Base-by-base conservation (phyloP, 164 flowering plant species). In the Vitis cinerea region DNA sequence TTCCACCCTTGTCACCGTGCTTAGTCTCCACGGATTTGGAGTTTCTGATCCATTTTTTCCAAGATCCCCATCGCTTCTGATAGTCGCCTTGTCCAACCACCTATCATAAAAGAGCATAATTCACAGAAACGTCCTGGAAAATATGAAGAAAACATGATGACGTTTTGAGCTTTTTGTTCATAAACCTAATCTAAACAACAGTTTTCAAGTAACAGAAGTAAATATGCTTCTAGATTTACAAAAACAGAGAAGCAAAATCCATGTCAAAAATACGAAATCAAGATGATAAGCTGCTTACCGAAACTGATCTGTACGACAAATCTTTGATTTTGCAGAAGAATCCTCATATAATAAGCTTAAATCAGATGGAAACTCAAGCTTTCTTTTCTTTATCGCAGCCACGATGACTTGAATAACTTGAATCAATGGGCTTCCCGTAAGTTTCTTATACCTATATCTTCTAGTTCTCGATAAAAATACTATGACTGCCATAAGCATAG, bases 71-170 rank as follows among this genome's bases (percentile, higher is more conserved):
- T 60, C 58, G 0, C 31, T 37, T 1, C 12, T 29, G 1, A 77
- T 62, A 2, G 80, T 71, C 1, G 80, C 83, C 68, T 77, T 77
- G 75, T 80, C 83, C 75, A 80, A 66, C 63, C 23, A 80, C 49
- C 83, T 80, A 58, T 15, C 23, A 30, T 9, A 13, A 55, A 66
- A 60, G 30, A 9, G 0, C 60, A 27, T 37, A 37, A 37, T 3
- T 37, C 7, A 37, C 4, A 37, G 7, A 3, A 37, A 37, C 7
- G 4, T 37, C 44, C 2, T 37, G 44, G 7, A 37, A 37, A 37
- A 37, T 37, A 37, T 3, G 44, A 37, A 37, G 44, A 37, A 37
- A 37, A 37, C 44, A 37, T 3, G 44, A 37, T 6, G 27, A 23
- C 27, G 27, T 23, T 23, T 23, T 23, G 2, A 23, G 27, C 27